Base-by-base conservation (phyloP, 2,329 filamentous ascomycete species). In the Clarireedia monteithiana region DNA sequence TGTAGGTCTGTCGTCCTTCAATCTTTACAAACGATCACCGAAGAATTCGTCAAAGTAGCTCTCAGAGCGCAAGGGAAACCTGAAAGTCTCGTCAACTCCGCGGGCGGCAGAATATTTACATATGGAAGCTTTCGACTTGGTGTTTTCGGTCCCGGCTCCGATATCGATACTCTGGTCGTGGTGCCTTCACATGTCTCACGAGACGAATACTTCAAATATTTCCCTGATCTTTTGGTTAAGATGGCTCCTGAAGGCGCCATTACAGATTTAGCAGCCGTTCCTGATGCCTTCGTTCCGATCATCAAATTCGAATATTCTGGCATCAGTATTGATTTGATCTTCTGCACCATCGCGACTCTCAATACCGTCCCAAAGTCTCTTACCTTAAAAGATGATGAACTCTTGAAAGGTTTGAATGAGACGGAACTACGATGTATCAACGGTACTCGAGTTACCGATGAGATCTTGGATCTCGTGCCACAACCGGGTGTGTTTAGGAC, bases 161-260 rank as follows among this genome's bases (percentile, higher is more conserved):
- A 99, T 83, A 97, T 99, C 66, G 94, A 99, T 74, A 96, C 94
- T 1, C 82, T 99, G 51, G 85, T 97, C 58, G 87, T 96, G 50
- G 91, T 86, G 14, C 94, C 94, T 9, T 91, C 89, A 73, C 91
- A 96, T 67, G 88, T 97, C 52, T 82, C 82, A 12, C 86, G 90
- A 58, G 86, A 92, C 34, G 90, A 99, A 72, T 99, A 96, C 75
- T 99, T 99, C 75, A 76, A 88, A 52, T 78, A 88, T 65, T 96
- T 96, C 64, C 91, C 91, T n/a, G 77, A 82, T 20, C 75, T 95
- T 48, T 81, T 99, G 49, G 75, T 86, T 63, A 79, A 85, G 62
- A 86, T 94, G 81, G 84, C 89, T 1, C 83, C 87, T 7, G 75
- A 83, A 39, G 88, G 85, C n/a, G 80, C 91, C 58, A 89, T 97